A percentile compares a stretch with the other conserved stretches of the same genome.
phyloP scores from a whole-genome alignment of 176 grass and related monocot species.

The Metroxylon sagu region DNA sequence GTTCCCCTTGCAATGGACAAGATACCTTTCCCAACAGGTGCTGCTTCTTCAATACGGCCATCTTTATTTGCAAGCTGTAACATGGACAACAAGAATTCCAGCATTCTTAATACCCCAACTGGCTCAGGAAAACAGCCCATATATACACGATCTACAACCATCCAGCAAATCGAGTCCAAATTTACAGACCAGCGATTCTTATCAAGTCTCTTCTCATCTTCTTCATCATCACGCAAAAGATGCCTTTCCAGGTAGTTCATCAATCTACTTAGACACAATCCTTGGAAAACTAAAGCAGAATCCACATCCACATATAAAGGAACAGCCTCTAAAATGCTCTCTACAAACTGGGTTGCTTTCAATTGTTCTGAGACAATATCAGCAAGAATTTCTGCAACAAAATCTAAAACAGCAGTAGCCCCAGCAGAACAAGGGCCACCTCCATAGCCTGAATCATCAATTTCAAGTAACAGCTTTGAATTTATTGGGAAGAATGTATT shows the following conservation, averaged over 20 bases:
- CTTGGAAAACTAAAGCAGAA: constrained; percentile 85
- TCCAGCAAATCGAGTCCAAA: constrained; percentile 91
- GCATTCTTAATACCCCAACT: constrained; percentile 64
- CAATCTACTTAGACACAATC: constrained; percentile 93
- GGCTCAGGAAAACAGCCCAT: constrained; percentile 92
- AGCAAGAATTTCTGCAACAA: constrained; percentile 89
- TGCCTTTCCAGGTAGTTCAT: constrained; percentile 98
- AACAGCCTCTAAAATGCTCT: constrained; percentile 72
- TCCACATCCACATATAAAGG: constrained; percentile 88
- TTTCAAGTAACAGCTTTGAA: constrained; percentile 74
- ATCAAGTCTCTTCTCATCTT: constrained; percentile 88
- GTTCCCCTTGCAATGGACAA: constrained; percentile 88
- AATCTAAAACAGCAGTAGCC: constrained; percentile 95
- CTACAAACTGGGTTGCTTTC: constrained; percentile 80
- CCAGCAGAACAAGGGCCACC: constrained; percentile 94
- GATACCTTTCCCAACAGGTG: constrained; percentile 80
- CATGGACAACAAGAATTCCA: constrained; percentile 97
- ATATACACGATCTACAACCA: constrained; percentile 91
- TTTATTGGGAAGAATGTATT: constrained; percentile 71
- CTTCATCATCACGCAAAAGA: constrained; percentile 89
- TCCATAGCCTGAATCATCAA: constrained; percentile 93
- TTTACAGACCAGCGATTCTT: constrained; percentile 87
- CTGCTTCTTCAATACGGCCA: constrained; percentile 85
- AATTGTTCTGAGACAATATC: constrained; percentile 81
- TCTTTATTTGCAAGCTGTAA: constrained; percentile 95